Percentiles rank a stretch among this genome's conserved stretches.
phyloP scores from a whole-genome alignment of 805 yeast species.

The Candida vaughaniae region DNA sequence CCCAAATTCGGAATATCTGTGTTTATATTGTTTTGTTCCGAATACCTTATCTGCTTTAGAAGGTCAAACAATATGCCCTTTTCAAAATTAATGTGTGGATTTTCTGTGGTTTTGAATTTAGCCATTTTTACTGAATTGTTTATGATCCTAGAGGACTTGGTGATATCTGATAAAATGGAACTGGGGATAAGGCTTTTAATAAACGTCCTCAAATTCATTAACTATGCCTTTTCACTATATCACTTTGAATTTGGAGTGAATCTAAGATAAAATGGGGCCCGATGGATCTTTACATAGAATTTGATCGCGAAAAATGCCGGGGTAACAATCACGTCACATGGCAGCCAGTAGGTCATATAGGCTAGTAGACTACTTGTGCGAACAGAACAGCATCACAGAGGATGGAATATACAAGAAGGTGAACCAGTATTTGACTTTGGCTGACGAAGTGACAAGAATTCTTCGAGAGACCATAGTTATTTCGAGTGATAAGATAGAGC shows the following conservation, averaged over 20 bases:
- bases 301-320: constrained; percentile 6
- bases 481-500: neutral
- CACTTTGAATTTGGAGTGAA: neutral
- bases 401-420: neutral
- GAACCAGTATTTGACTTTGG: neutral
- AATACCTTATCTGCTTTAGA: constrained; percentile 45
- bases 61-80: constrained; percentile 44
- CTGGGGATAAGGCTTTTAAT: constrained; percentile 3
- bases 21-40: constrained; percentile 14
- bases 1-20: constrained; percentile 27
- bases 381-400: neutral
- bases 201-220: constrained; percentile 2
- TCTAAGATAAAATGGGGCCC: neutral
- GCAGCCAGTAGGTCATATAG: neutral
- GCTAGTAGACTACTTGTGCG: neutral
- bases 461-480: constrained; percentile 3
- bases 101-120: constrained; percentile 3
- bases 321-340: constrained; percentile 3
- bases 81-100: constrained; percentile 42
- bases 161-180: constrained; percentile 1
- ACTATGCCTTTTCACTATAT: neutral
- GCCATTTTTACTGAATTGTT: constrained; percentile 8
- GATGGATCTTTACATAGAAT: neutral
- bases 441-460: neutral
- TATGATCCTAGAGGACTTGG: constrained; percentile 5